Percentiles rank a stretch among this genome's conserved stretches.
Conservation (phyloP, 2,329 filamentous ascomycete genomes). For the Colletotrichum shisoi region DNA sequence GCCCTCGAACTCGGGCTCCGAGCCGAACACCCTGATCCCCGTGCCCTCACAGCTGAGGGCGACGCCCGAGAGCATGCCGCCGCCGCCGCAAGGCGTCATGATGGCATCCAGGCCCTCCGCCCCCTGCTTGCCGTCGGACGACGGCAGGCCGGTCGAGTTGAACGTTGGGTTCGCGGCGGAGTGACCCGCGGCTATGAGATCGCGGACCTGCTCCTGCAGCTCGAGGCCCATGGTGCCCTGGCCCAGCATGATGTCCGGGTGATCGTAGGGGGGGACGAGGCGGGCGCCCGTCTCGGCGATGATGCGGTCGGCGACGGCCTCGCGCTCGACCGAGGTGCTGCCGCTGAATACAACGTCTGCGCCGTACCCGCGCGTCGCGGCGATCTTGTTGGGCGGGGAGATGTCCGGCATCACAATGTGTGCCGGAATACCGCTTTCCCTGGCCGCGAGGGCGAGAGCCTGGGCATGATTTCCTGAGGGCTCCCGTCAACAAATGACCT, state of each 20-base stretch:
- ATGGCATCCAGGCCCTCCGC: conserved; percentile 68
- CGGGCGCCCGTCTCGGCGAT: conserved; percentile 76
- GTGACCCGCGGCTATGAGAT: conserved; percentile 54
- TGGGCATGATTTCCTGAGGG: conserved; percentile 87
- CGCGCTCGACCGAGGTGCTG: conserved; percentile 79
- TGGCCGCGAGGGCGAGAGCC: conserved; percentile 85
- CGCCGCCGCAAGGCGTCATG: conserved; percentile 85
- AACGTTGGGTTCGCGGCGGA: conserved; percentile 30
- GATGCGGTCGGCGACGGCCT: conserved; percentile 76
- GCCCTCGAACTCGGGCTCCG: conserved; percentile 83
- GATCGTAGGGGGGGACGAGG: conserved; percentile 89
- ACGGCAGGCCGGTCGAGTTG: conserved; percentile 20
- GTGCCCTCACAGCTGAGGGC: conserved; percentile 79
- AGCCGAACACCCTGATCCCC: conserved; percentile 79
- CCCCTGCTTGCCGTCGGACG: conserved; percentile 17
- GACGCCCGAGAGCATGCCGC: conserved; percentile 84
- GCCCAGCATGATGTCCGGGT: conserved; percentile 88
- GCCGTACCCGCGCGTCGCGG: conserved; percentile 79
- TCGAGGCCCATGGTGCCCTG: conserved; percentile 92
- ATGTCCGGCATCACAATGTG: conserved; percentile 94
- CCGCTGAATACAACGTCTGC: conserved; percentile 83
- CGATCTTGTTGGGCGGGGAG: conserved; percentile 84
- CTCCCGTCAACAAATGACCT: neutral
- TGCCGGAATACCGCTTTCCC: conserved; percentile 74
- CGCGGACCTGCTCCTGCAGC: conserved; percentile 74